Evolutionary conservation across 352 stramenopile species (phyloP), one percentile per base, ranked within the genome.

Genomic region (Phytophthora sojae): DNA sequence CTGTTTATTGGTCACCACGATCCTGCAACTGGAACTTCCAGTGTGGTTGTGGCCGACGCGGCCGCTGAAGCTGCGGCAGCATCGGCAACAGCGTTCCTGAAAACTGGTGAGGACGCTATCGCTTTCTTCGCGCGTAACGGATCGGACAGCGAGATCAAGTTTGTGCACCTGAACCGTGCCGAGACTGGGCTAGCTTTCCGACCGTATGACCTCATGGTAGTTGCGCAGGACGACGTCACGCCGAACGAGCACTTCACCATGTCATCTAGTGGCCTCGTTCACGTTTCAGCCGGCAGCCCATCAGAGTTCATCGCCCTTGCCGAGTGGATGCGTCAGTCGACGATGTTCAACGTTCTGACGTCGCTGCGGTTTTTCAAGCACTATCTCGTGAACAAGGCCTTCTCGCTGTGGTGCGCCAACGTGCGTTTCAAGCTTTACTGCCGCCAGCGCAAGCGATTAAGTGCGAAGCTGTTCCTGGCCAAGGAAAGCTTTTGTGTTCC

Each of bases 271-370:
- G 88, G 89, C 0, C 81, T 96, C 21, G 89, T 95, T 26, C 85
- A 93, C 68, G 85, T 95, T 64, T 87, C 64, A 17, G 69, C 77
- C 2, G 85, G 89, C 0, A 88, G 84, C 61, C 89, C 93, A 8
- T 97, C 91, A 6, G 96, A 99, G 73, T 98, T 98, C 51, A 93
- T 97, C 32, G 85, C 96, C 12, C 81, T 99, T 5, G 85, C 91
- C 4, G 95, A 98, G 65, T 99, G 95, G 95, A 98, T 99, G 90
- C 86, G 95, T 4, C 89, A 98, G 67, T 96, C 87, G 1, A 98
- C 93, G 19, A 89, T 98, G 56, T 99, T 98, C 57, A 98, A 98
- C 62, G 92, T 99, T 26, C 83, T 99, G n/a, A 94, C 89, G 35
- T 96, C 87, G 25, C 90, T 99, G 14, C 85, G 86, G 0, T 99